Evolutionary conservation across 2,329 filamentous ascomycete species (phyloP).

Genomic region (Phialemonium atrogriseum): DNA sequence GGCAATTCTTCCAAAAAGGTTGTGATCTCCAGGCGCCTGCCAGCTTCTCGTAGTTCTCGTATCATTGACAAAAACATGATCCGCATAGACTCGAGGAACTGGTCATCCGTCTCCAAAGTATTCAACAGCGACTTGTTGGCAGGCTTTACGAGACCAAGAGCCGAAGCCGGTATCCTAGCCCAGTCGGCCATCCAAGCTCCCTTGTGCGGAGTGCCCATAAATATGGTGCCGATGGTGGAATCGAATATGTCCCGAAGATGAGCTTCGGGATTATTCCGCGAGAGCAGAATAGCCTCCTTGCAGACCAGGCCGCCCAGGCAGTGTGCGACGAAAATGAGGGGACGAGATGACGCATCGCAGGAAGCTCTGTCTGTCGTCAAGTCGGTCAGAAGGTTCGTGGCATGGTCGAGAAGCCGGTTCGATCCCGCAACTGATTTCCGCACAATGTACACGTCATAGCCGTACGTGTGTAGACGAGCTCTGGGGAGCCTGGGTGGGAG

Average conservation of each 20-base stretch:
- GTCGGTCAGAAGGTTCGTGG: slow-evolving; percentile 19
- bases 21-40: slow-evolving; percentile 15
- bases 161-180: slow-evolving; percentile 19
- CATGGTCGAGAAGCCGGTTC: slow-evolving; percentile 21
- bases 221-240: slow-evolving; percentile 19
- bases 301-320: slow-evolving; percentile 31
- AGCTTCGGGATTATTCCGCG: slow-evolving; percentile 19
- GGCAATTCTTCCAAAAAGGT: slow-evolving; percentile 28
- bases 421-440: slow-evolving; percentile 10
- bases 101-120: slow-evolving; percentile 17
- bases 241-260: slow-evolving; percentile 21
- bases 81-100: slow-evolving; percentile 17
- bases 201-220: slow-evolving; percentile 29
- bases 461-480: slow-evolving; percentile 28
- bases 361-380: slow-evolving; percentile 15
- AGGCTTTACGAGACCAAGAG: slow-evolving; percentile 21
- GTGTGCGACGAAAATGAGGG: slow-evolving; percentile 27
- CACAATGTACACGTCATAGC: slow-evolving; percentile 28
- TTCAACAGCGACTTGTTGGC: slow-evolving; percentile 21
- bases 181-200: slow-evolving; percentile 25
- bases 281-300: slow-evolving; percentile 25
- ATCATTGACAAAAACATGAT: slow-evolving; percentile 19
- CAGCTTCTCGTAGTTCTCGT: slow-evolving; percentile 8
- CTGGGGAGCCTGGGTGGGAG: slow-evolving; percentile 19
- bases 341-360: slow-evolving; percentile 13